These are phyloP conservation scores for Wallacemonas collosoma DNA, from an alignment of 208 protist species.

Conservation along the genomic window DNA sequence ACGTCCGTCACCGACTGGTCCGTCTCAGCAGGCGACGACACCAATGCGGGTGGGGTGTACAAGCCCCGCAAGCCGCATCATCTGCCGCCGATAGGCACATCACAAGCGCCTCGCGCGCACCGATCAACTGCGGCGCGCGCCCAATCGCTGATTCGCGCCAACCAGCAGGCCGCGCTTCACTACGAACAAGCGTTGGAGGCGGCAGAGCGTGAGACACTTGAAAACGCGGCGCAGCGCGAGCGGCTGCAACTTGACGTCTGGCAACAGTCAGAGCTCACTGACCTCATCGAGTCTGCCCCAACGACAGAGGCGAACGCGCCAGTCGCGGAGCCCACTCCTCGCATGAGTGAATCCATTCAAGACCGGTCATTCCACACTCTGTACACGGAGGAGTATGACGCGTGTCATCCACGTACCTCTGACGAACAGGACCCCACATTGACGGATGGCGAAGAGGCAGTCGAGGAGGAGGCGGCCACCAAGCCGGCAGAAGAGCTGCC, in stretches of 20 bases:
- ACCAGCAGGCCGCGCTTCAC: conserved; percentile 15
- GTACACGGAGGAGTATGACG: neutral
- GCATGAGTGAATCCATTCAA: neutral
- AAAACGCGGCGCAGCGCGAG: conserved; percentile 29
- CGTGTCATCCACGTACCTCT: neutral
- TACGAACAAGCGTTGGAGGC: conserved; percentile 32
- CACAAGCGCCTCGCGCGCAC: neutral
- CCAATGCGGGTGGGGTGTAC: conserved; percentile 6
- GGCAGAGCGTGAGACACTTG: conserved; percentile 30
- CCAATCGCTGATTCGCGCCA: neutral
- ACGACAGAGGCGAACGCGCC: neutral
- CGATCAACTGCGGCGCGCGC: conserved; percentile 5
- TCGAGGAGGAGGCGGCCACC: neutral
- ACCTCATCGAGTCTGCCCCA: neutral
- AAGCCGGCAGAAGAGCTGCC: neutral
- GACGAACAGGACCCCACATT: neutral
- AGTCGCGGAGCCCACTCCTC: neutral
- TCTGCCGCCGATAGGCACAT: conserved; percentile 13
- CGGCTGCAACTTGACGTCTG: neutral
- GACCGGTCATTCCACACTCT: neutral
- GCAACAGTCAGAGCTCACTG: neutral
- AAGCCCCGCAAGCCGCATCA: conserved; percentile 16
- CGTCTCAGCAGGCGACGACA: neutral
- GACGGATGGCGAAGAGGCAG: neutral
- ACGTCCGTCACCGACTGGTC: conserved; percentile 5